phyloP scores from a whole-genome alignment of 208 protist genomes.

The Trichomonas tenax region DNA sequence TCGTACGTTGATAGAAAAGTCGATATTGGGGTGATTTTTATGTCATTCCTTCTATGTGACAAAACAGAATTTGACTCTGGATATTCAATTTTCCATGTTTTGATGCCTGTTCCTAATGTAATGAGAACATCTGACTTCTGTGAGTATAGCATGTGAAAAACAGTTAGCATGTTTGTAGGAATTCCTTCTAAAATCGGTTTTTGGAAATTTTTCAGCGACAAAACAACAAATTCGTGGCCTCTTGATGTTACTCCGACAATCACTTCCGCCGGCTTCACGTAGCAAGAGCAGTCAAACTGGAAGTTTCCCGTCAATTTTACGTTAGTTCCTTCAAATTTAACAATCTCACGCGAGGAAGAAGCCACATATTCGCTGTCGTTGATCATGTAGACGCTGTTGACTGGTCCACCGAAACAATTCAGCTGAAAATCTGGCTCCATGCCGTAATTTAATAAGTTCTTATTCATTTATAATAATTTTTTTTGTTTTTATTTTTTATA shows the following conservation, averaged over 20 bases:
- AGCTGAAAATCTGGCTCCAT: background rate
- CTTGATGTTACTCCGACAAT: background rate
- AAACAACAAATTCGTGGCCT: background rate
- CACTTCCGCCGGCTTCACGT: background rate
- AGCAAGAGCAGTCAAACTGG: background rate
- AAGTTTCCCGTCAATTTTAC: background rate
- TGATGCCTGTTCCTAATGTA: background rate
- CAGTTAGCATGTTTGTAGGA: background rate
- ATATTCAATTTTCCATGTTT: background rate
- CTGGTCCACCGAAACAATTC: background rate
- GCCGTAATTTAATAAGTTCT: background rate
- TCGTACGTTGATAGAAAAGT: background rate
- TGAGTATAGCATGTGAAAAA: constrained; percentile 7
- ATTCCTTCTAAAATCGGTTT: background rate
- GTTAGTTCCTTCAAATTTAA: background rate
- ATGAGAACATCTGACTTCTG: background rate
- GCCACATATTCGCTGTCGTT: background rate
- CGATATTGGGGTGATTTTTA: background rate
- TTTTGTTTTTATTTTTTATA: background rate
- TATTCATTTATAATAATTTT: background rate
- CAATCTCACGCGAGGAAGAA: background rate
- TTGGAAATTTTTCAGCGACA: background rate
- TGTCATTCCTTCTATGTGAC: background rate
- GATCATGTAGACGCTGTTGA: background rate
- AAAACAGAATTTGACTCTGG: background rate